A percentile compares a stretch with the other conserved stretches of the same genome.
Evolutionary conservation across 1,284 basidiomycete species (phyloP).

Genomic region (Ganoderma leucocontextum): DNA sequence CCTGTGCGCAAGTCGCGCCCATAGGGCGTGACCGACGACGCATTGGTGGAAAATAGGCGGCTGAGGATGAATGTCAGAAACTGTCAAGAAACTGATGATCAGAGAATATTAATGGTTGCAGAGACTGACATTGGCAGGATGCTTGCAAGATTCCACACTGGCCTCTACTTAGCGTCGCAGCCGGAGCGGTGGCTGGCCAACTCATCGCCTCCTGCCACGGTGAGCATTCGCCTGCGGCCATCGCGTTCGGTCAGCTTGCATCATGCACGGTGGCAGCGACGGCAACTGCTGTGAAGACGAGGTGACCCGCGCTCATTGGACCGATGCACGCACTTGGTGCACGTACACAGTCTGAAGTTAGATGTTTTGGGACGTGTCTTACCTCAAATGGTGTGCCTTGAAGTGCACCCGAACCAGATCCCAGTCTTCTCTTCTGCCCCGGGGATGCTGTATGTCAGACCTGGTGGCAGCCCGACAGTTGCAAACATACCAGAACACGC

Average conservation of each 20-base stretch:
- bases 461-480: not conserved
- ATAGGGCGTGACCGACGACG: not conserved
- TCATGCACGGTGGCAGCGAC: not conserved
- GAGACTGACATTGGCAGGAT: not conserved
- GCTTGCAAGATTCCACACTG: not conserved
- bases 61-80: slow-evolving; percentile 7
- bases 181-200: not conserved
- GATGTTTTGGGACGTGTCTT: not conserved
- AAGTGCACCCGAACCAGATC: not conserved
- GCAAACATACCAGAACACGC: not conserved
- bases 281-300: not conserved
- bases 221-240: not conserved
- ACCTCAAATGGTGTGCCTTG: not conserved
- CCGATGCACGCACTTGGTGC: not conserved
- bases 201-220: not conserved
- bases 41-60: not conserved
- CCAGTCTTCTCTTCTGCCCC: slow-evolving; percentile 2
- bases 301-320: not conserved
- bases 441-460: not conserved
- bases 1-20: not conserved
- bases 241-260: not conserved
- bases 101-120: not conserved
- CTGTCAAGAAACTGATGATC: not conserved
- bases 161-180: not conserved
- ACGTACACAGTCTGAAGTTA: not conserved